Evolutionary conservation across 176 grass and related monocot species (phyloP), one percentile per base, ranked within the genome.

Genomic region (Paspalum vaginatum): DNA sequence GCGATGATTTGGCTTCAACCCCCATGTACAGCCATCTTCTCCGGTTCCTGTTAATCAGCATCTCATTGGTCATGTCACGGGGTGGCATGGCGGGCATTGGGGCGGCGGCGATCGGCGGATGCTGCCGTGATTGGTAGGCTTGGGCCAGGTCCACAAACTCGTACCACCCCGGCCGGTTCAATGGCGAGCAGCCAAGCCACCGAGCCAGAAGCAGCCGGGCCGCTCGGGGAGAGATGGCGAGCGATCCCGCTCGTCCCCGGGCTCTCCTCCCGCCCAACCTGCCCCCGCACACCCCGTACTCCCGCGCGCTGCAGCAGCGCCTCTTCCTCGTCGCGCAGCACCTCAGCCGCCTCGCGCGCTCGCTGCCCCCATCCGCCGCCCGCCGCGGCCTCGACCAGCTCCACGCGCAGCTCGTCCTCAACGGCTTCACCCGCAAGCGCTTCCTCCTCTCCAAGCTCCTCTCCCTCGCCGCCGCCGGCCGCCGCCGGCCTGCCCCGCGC

Each of bases 381-480:
- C 89, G 51, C 59, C 65, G 39, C 49, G 64, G 84, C 60, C 86
- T 91, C 47, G 73, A 79, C 61, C 92, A 84, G 86, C 72, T 94
- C 53, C 92, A 91, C 68, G 83, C 88, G 13, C 89, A 91, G 80
- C 76, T 94, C 59, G 39, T 91, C 65, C 70, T 94, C 54, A 94
- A 94, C 46, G 88, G 86, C 72, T 91, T 91, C 83, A 43, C 81
- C 80, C 66, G n/a, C 61, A 94, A 88, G 88, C 84, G 86, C 55
- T 88, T 91, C 79, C 92, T 91, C 80, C 47, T 86, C 76, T 79
- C 88, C 54, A 94, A 94, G 75, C 71, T 94, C 68, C 76, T 94
- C 27, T 88, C 92, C 72, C 78, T 86, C 41, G 84, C 86, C 37
- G 78, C 75, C 18, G 52, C 70, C 38, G 83, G n/a, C 80, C 4